Conservation (phyloP, 441 rosid species). For the Viola pubescens region DNA sequence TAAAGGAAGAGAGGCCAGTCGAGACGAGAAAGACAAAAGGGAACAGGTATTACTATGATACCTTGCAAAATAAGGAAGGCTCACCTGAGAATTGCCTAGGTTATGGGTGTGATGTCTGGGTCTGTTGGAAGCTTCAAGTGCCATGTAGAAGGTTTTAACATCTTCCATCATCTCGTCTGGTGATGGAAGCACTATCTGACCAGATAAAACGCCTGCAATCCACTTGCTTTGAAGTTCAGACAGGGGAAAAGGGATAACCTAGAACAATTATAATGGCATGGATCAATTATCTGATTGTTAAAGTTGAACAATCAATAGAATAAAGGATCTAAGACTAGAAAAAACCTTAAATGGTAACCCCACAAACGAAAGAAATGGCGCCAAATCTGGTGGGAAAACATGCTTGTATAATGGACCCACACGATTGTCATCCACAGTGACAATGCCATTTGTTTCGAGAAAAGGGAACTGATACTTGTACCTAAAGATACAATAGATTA, state of each 20-base stretch:
- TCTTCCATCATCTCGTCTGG: slow-evolving; percentile 57
- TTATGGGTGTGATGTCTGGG: slow-evolving; percentile 60
- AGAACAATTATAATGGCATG: not conserved
- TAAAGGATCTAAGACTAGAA: not conserved
- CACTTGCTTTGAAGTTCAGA: slow-evolving; percentile 71
- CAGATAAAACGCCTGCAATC: slow-evolving; percentile 65
- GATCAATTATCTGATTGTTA: not conserved
- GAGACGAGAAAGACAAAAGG: not conserved
- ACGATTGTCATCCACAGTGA: slow-evolving; percentile 58
- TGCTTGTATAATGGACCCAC: slow-evolving; percentile 72
- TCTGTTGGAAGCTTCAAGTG: slow-evolving; percentile 33
- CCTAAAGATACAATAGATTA: slow-evolving; percentile 16
- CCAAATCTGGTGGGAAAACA: slow-evolving; percentile 53
- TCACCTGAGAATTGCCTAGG: slow-evolving; percentile 33
- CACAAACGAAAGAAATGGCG: slow-evolving; percentile 68
- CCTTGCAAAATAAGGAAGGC: not conserved
- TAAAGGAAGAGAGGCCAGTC: not conserved
- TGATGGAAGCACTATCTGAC: slow-evolving; percentile 44
- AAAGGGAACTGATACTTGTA: slow-evolving; percentile 67
- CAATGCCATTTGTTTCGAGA: slow-evolving; percentile 48
- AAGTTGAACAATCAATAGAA: slow-evolving; percentile 5
- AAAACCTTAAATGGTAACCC: slow-evolving; percentile 71
- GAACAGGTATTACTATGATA: not conserved
- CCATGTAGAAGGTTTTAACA: slow-evolving; percentile 34
- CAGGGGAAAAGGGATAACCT: slow-evolving; percentile 48